phyloP scores from a whole-genome alignment of 2,329 filamentous ascomycete genomes.

The Penicillium aurantiogriseum region DNA sequence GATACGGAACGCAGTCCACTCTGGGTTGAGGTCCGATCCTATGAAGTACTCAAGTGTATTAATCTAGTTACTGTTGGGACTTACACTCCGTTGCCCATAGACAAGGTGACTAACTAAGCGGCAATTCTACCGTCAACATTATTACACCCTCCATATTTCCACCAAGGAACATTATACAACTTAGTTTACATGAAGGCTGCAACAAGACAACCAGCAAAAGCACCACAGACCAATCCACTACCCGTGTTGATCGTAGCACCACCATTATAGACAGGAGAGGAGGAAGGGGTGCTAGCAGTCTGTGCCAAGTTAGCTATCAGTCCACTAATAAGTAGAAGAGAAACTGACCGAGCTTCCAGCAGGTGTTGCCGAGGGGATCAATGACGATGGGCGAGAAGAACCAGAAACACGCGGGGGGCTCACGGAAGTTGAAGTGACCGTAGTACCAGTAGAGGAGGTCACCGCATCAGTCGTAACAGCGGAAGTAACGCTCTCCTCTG shows the following conservation, averaged over 20 bases:
- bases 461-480: neutral
- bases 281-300: neutral
- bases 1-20: neutral
- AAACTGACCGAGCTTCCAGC: neutral
- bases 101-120: too few species aligned
- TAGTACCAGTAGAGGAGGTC: neutral
- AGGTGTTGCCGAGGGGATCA: neutral
- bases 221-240: neutral
- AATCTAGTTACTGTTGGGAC: too few species aligned
- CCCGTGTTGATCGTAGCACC: neutral
- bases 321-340: neutral
- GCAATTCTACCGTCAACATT: too few species aligned
- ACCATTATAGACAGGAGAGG: neutral
- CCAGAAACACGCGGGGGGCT: neutral
- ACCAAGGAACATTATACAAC: too few species aligned
- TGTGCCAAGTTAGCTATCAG: neutral
- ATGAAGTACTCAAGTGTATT: too few species aligned
- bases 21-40: neutral
- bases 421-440: neutral
- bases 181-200: neutral
- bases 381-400: neutral
- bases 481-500: neutral
- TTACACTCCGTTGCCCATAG: too few species aligned
- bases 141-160: neutral
- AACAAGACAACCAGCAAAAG: neutral